Evolutionary conservation across 306 rosid genomes (phyloP).

Genomic region (Rosa lucieae): DNA sequence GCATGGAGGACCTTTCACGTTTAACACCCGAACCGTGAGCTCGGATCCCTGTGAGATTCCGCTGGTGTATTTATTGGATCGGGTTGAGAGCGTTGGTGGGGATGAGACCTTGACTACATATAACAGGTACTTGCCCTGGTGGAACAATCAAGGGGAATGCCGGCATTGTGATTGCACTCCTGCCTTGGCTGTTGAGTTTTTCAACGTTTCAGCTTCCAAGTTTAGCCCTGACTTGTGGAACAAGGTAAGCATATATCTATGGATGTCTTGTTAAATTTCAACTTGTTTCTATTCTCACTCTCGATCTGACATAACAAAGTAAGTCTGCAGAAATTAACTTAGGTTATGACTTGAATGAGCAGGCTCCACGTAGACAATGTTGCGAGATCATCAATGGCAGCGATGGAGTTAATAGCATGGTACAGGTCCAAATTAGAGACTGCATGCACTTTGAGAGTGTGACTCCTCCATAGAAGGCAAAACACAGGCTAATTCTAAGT

Average conservation of each 20-base stretch:
- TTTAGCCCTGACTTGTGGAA: slow-evolving; percentile 45
- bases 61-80: slow-evolving; percentile 35
- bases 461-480: slow-evolving; percentile 33
- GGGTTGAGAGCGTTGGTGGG: slow-evolving; percentile 20
- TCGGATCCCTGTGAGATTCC: slow-evolving; percentile 40
- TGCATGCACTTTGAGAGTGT: slow-evolving; percentile 58
- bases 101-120: slow-evolving; percentile 32
- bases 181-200: slow-evolving; percentile 27
- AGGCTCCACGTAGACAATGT: slow-evolving; percentile 93
- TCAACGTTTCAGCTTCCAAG: slow-evolving; percentile 45
- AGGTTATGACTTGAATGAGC: slow-evolving; percentile 14
- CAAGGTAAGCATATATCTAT: slow-evolving; percentile 36
- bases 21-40: slow-evolving; percentile 48
- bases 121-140: slow-evolving; percentile 12
- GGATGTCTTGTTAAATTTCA: background rate
- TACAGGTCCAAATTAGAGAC: slow-evolving; percentile 42
- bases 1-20: slow-evolving; percentile 41
- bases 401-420: background rate
- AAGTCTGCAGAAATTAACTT: background rate
- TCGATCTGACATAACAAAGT: background rate
- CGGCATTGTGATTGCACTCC: background rate
- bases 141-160: slow-evolving; percentile 24
- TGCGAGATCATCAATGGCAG: slow-evolving; percentile 40
- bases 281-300: background rate
- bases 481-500: background rate